Evolutionary conservation across 805 yeast species (phyloP).

Genomic region (Brettanomyces bruxellensis): DNA sequence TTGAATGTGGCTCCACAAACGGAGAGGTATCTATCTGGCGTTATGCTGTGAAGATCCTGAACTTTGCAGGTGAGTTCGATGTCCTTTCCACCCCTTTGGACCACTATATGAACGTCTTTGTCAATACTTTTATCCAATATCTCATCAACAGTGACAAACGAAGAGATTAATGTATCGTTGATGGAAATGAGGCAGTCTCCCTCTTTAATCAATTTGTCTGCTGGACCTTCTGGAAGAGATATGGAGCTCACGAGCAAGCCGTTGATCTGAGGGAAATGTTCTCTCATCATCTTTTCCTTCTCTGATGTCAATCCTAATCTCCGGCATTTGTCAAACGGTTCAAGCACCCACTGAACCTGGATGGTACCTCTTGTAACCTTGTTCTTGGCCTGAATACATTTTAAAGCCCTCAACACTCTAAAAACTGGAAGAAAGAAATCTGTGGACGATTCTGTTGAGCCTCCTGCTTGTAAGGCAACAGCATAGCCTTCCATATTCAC

Average conservation of each 20-base stretch:
- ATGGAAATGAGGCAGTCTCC: slow-evolving; percentile 79
- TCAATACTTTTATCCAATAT: slow-evolving; percentile 69
- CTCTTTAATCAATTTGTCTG: slow-evolving; percentile 61
- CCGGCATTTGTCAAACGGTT: slow-evolving; percentile 85
- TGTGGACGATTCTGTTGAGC: slow-evolving; percentile 82
- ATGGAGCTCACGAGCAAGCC: slow-evolving; percentile 81
- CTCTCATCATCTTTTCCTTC: slow-evolving; percentile 62
- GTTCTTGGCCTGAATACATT: slow-evolving; percentile 49
- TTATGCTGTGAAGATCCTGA: slow-evolving; percentile 70
- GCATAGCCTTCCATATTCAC: slow-evolving; percentile 82
- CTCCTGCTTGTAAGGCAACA: slow-evolving; percentile 92
- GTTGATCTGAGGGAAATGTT: slow-evolving; percentile 57
- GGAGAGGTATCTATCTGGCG: slow-evolving; percentile 74
- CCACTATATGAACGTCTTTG: slow-evolving; percentile 38
- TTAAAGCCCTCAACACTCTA: slow-evolving; percentile 73
- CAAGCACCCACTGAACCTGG: slow-evolving; percentile 81
- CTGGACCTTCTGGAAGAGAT: slow-evolving; percentile 80
- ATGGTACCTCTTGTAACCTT: slow-evolving; percentile 84
- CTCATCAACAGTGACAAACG: slow-evolving; percentile 76
- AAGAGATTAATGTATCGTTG: slow-evolving; percentile 52
- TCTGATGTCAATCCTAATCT: slow-evolving; percentile 74
- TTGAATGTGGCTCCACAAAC: slow-evolving; percentile 86
- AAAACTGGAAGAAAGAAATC: slow-evolving; percentile 86
- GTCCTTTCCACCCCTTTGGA: slow-evolving; percentile 71
- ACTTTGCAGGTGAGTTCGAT: slow-evolving; percentile 43